phyloP scores from a whole-genome alignment of 371 early-diverging fungal species.

The Rhizopus delemar region DNA sequence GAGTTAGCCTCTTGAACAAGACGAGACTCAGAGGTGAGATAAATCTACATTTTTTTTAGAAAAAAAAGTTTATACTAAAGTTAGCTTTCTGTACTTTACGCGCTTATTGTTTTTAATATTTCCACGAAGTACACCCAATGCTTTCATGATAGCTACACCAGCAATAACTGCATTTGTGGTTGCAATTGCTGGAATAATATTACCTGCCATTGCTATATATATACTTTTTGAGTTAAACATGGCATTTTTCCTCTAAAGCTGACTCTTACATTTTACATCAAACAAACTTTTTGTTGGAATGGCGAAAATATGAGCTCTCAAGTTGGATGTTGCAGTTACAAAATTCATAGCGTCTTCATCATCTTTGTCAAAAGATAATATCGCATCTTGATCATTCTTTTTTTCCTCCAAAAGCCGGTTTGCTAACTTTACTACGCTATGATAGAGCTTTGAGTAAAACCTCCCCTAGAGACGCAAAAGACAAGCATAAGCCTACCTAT shows the following conservation, averaged over 20 bases:
- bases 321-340: slow-evolving; percentile 89
- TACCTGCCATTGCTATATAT: slow-evolving; percentile 90
- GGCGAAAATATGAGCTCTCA: slow-evolving; percentile 81
- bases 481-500: slow-evolving; percentile 38
- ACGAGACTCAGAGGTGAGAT: slow-evolving; percentile 54
- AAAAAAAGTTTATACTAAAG: slow-evolving; percentile 1
- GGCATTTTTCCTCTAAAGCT: not conserved
- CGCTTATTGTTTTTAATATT: slow-evolving; percentile 16
- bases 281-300: slow-evolving; percentile 83
- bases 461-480: not conserved
- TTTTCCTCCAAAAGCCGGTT: slow-evolving; percentile 41
- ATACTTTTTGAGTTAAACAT: slow-evolving; percentile 2
- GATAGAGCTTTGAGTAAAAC: not conserved
- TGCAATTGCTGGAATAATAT: slow-evolving; percentile 99
- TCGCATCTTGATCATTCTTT: slow-evolving; percentile 45
- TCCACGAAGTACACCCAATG: slow-evolving; percentile 58
- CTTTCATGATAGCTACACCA: slow-evolving; percentile 90
- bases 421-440: slow-evolving; percentile 48
- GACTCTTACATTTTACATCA: slow-evolving; percentile 77
- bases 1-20: slow-evolving; percentile 53
- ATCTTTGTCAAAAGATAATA: slow-evolving; percentile 90
- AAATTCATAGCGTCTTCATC: slow-evolving; percentile 87
- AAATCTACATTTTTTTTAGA: slow-evolving; percentile 39
- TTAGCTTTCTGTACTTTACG: slow-evolving; percentile 2
- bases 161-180: slow-evolving; percentile 99